A percentile compares a stretch with the other conserved stretches of the same genome.
These are phyloP conservation scores for Adansonia gregorii DNA, from an alignment of 441 rosid genomes.

Conservation along the genomic window DNA sequence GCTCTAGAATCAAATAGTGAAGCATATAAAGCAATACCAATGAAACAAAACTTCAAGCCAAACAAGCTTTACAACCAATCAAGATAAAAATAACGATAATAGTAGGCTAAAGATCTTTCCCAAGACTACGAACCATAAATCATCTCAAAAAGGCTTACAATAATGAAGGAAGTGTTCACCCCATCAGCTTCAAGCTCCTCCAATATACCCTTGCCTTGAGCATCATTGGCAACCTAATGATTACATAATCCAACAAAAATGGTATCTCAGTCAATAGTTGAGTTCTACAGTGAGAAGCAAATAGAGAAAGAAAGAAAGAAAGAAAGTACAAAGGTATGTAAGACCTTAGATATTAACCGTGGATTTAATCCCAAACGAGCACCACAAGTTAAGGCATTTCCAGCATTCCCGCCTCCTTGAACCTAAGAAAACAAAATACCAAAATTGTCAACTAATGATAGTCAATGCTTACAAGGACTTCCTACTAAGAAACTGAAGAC, in stretches of 20 bases:
- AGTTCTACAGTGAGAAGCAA: not conserved
- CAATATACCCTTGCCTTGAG: conserved; percentile 66
- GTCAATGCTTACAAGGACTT: conserved; percentile 48
- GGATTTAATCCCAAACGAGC: conserved; percentile 75
- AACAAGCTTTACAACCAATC: not conserved
- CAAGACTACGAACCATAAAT: not conserved
- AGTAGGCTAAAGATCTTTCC: conserved; percentile 3
- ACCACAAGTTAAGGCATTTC: conserved; percentile 72
- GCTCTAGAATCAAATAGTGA: not conserved
- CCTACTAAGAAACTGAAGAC: conserved; percentile 26
- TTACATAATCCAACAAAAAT: not conserved
- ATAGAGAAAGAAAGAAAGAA: not conserved
- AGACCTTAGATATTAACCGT: conserved; percentile 79
- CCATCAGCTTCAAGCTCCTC: conserved; percentile 79
- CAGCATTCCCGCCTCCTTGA: conserved; percentile 77
- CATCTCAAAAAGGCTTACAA: conserved; percentile 49
- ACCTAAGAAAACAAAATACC: conserved; percentile 43
- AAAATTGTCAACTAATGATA: not conserved
- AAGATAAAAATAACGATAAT: not conserved
- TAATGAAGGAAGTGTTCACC: conserved; percentile 73
- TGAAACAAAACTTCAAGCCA: conserved; percentile 8
- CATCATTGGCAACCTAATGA: conserved; percentile 70
- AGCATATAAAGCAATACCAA: not conserved
- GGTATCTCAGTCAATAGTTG: conserved; percentile 4
- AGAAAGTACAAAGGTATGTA: not conserved